phyloP scores from a whole-genome alignment of 2,329 filamentous ascomycete species.

The Triangularia verruculosa region DNA sequence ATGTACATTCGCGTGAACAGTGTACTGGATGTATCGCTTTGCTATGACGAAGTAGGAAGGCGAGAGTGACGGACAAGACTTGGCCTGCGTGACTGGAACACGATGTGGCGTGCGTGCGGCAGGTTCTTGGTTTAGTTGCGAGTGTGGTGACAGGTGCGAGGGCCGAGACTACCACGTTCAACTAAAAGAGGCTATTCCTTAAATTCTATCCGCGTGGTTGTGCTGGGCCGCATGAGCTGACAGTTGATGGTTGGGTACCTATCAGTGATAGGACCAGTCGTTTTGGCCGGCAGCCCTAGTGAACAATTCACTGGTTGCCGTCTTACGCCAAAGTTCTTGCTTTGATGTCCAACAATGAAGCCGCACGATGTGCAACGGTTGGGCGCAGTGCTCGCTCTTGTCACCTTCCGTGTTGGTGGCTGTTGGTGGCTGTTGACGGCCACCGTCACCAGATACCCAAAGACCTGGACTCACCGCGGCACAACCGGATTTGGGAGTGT shows the following conservation, averaged over 20 bases:
- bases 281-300: neutral
- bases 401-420: conserved; percentile 6
- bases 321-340: neutral
- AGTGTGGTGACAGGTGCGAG: neutral
- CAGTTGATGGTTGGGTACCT: neutral
- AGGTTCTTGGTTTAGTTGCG: neutral
- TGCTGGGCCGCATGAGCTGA: neutral
- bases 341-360: neutral
- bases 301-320: neutral
- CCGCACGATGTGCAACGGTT: neutral
- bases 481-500: neutral
- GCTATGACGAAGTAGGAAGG: conserved; percentile 13
- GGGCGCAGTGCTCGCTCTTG: neutral
- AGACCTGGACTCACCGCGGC: neutral
- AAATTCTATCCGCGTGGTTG: neutral
- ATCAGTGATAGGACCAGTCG: neutral
- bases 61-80: conserved; percentile 4
- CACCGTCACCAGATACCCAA: neutral
- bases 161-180: too few species aligned
- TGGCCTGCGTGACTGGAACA: conserved; percentile 1
- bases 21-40: neutral
- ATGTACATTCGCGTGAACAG: conserved; percentile 1
- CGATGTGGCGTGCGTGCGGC: neutral
- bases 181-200: neutral
- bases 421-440: neutral